phyloP scores from a whole-genome alignment of 306 rosid genomes.

The Medicago arabica region DNA sequence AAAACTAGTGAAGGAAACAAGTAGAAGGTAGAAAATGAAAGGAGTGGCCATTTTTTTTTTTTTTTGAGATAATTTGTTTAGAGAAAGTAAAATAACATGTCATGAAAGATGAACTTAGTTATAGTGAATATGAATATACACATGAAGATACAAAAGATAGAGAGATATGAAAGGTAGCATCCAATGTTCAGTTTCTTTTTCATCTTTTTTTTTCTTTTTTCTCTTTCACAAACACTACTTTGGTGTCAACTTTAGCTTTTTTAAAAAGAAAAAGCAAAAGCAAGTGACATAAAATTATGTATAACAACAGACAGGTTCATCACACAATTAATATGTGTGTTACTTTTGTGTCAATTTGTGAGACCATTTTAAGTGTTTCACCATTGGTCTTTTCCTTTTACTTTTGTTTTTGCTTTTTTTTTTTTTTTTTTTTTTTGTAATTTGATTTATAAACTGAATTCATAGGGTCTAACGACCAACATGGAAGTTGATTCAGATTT shows the following conservation, averaged over 20 bases:
- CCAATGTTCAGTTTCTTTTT: slow-evolving; percentile 42
- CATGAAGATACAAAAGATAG: slow-evolving; percentile 25
- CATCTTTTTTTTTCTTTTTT: neutral
- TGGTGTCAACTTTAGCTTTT: slow-evolving; percentile 71
- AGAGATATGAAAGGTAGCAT: slow-evolving; percentile 31
- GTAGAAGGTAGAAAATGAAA: slow-evolving; percentile 27
- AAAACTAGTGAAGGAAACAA: slow-evolving; percentile 38
- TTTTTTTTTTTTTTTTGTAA: neutral
- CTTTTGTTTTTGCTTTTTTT: neutral
- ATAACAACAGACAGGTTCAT: slow-evolving; percentile 66
- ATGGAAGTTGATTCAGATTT: slow-evolving; percentile 36
- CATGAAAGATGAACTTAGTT: slow-evolving; percentile 26
- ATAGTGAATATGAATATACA: slow-evolving; percentile 39
- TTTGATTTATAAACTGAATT: slow-evolving; percentile 30
- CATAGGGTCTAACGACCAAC: slow-evolving; percentile 40
- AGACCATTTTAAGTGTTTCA: slow-evolving; percentile 39
- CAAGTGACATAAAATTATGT: slow-evolving; percentile 47
- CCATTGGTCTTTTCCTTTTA: slow-evolving; percentile 10
- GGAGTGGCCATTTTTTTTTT: slow-evolving; percentile 45
- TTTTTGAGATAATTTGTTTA: slow-evolving; percentile 18
- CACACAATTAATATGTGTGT: slow-evolving; percentile 40
- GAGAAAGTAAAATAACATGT: slow-evolving; percentile 31
- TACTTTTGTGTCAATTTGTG: slow-evolving; percentile 41
- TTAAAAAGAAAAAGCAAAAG: slow-evolving; percentile 71
- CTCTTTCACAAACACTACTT: slow-evolving; percentile 40